A percentile compares a stretch with the other conserved stretches of the same genome.
Conservation (phyloP, 78 protist genomes). For the Cavenderia fasciculata region DNA sequence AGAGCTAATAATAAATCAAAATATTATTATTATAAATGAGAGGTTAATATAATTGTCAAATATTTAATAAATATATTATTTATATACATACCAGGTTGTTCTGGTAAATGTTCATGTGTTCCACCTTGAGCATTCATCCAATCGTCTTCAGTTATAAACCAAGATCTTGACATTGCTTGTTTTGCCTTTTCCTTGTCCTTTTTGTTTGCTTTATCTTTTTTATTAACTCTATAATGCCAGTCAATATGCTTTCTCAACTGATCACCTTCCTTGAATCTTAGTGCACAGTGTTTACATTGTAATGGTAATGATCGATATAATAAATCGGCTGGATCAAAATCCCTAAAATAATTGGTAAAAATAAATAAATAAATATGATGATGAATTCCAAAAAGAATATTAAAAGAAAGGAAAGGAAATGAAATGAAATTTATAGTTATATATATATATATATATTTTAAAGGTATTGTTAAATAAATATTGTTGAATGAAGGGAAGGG, state of each 20-base stretch:
- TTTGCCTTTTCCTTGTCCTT: slow-evolving; percentile 38
- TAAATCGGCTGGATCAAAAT: slow-evolving; percentile 1
- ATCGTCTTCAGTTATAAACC: slow-evolving; percentile 39
- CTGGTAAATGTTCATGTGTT: neutral
- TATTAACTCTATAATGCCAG: slow-evolving; percentile 44
- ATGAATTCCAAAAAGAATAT: neutral
- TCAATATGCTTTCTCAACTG: slow-evolving; percentile 51
- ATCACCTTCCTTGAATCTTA: slow-evolving; percentile 46
- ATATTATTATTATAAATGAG: neutral
- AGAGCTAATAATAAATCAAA: neutral
- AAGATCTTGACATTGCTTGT: slow-evolving; percentile 67
- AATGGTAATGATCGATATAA: slow-evolving; percentile 31
- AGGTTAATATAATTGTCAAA: neutral
- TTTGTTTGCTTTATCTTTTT: slow-evolving; percentile 20
- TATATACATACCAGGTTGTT: slow-evolving; percentile 66
- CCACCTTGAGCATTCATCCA: slow-evolving; percentile 29
- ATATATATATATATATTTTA: neutral
- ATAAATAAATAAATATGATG: too few relatives aligned
- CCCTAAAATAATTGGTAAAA: too few relatives aligned
- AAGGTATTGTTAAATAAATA: too few relatives aligned
- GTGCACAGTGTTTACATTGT: slow-evolving; percentile 68
- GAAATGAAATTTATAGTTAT: neutral
- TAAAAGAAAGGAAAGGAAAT: neutral
- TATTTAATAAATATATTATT: slow-evolving; percentile 9
- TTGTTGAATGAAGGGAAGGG: too few relatives aligned